Base-by-base conservation (phyloP, 352 stramenopile species). In the Phytophthora nicotianae region DNA sequence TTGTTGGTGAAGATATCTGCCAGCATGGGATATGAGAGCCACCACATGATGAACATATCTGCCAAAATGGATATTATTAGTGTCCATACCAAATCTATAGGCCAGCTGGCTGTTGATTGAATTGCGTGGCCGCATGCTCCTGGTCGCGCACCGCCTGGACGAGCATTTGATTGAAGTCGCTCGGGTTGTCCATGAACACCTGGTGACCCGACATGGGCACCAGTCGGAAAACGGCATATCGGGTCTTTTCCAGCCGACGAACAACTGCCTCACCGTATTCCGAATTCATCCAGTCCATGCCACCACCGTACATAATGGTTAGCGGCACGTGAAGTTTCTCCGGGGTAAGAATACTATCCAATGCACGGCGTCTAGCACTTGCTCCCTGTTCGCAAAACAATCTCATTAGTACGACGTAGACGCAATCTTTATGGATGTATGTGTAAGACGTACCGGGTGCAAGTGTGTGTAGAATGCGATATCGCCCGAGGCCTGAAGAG, bases 161-260 rank as follows among this genome's bases (percentile, higher is more conserved):
- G 26, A 94, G 29, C 55, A 90, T 81, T 51, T 76, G 69, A 60
- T 92, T 91, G 47, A 94, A 94, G 35, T 88, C 85, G 16, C 40
- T 45, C 2, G 85, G 80, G 64, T 94, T 92, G 78, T 94, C 85
- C 85, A 94, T 92, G 60, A 94, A 94, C 20, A 94, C 85, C 53
- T 94, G 85, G 50, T 94, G 85, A 8, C 85, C 85, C 0, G 85
- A 83, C 4, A 73, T 56, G 16, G 85, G 83, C 3, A 94, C 83
- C 58, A 91, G 74, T 2, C 74, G 74, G 53, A 92, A 87, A 21
- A 77, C 75, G 4, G 81, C 81, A 68, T 91, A 88, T 38, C 89
- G 81, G 7, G 67, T 75, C 52, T 75, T 80, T 48, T 91, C 75
- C 16, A 94, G 56, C 9, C 67, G 63, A 6, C 74, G 74, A 43